These are phyloP conservation scores for Starmerella geochares DNA, from an alignment of 805 yeast species.

Conservation along the genomic window DNA sequence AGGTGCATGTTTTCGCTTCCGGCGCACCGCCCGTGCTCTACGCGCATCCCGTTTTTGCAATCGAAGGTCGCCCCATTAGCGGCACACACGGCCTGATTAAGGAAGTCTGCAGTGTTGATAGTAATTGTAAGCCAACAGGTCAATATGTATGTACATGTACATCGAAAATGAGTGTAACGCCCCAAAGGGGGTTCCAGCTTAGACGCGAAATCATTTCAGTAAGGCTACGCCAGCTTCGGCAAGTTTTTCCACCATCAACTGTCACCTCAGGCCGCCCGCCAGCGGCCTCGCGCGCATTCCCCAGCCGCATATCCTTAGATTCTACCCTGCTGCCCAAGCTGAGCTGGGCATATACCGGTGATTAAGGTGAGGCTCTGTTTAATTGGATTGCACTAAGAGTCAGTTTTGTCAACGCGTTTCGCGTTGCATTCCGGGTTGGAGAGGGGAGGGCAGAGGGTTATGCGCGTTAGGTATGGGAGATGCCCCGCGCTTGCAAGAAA, in stretches of 20 bases:
- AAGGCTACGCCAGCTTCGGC: no score
- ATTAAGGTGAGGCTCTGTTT: neutral
- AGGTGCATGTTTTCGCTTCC: neutral
- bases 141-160: no score
- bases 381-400: constrained; percentile 18
- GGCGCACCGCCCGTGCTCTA: no score
- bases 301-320: neutral
- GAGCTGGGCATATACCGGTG: neutral
- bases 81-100: no score
- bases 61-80: no score
- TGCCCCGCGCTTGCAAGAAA: neutral
- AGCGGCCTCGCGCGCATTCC: neutral
- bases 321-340: neutral
- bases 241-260: neutral
- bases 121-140: no score
- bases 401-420: constrained; percentile 11
- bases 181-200: no score
- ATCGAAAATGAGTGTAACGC: no score
- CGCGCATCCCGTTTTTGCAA: no score
- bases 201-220: no score
- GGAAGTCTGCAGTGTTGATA: no score
- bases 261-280: neutral
- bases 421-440: constrained; percentile 6
- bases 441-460: neutral
- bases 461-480: neutral